A percentile compares a stretch with the other conserved stretches of the same genome.
phyloP scores from a whole-genome alignment of 805 yeast species.

The Pichia exigua region DNA sequence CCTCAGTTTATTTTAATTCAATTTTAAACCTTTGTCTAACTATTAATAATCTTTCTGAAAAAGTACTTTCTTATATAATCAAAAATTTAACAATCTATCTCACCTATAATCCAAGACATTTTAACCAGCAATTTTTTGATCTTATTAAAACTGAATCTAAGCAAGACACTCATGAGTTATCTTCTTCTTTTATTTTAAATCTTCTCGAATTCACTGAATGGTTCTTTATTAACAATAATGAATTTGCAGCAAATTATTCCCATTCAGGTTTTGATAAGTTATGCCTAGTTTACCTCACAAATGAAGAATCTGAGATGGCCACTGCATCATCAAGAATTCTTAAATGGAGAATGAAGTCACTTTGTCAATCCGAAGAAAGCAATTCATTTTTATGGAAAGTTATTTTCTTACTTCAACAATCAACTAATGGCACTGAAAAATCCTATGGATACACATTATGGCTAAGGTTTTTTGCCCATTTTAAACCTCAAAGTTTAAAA shows the following conservation, averaged over 20 bases:
- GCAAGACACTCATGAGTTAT: constrained; percentile 1
- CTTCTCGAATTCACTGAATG: constrained; percentile 33
- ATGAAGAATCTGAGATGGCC: constrained; percentile 33
- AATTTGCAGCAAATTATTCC: neutral
- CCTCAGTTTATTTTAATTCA: constrained; percentile 2
- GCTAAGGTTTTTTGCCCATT: constrained; percentile 41
- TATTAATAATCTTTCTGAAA: constrained; percentile 22
- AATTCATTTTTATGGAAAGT: constrained; percentile 38
- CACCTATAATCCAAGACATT: constrained; percentile 11
- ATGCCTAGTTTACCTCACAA: constrained; percentile 30
- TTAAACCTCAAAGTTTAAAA: constrained; percentile 9
- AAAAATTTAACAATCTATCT: constrained; percentile 6
- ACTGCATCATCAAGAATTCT: constrained; percentile 32
- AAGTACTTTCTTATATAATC: constrained; percentile 7
- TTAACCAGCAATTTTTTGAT: constrained; percentile 8
- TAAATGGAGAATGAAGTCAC: constrained; percentile 45
- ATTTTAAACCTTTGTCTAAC: constrained; percentile 23
- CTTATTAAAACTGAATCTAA: neutral
- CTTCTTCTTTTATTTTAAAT: constrained; percentile 2
- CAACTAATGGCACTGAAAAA: constrained; percentile 21
- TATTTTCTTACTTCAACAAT: constrained; percentile 31
- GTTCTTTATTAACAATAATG: constrained; percentile 25
- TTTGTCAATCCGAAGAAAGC: constrained; percentile 17
- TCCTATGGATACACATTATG: constrained; percentile 46
- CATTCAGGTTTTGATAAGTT: constrained; percentile 19